Percentiles rank a stretch among this genome's conserved stretches.
Conservation (phyloP, 768 basidiomycete genomes). For the Chalciporus piperatus region DNA sequence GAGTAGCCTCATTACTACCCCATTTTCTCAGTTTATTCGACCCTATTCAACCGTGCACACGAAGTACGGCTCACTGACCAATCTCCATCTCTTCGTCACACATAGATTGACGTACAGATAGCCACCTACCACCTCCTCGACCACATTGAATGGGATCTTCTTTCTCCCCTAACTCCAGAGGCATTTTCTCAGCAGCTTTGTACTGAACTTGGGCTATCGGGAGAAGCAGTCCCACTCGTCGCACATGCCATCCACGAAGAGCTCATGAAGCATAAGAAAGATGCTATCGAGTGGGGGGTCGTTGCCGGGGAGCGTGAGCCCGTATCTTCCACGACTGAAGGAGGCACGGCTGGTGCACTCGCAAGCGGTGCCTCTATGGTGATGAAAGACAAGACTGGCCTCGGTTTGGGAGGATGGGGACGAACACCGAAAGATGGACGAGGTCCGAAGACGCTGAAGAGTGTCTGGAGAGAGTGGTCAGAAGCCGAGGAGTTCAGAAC, state of each 20-base stretch:
- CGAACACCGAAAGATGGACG: conserved; percentile 74
- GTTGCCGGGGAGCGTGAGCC: conserved; percentile 56
- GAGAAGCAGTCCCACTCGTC: conserved; percentile 85
- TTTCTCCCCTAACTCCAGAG: conserved; percentile 87
- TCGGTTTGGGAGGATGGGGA: conserved; percentile 72
- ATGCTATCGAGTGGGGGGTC: conserved; percentile 92
- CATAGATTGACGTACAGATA: conserved; percentile 96
- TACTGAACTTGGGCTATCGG: conserved; percentile 80
- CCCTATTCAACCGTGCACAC: conserved; percentile 17
- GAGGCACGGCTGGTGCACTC: conserved; percentile 7
- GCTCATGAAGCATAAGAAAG: conserved; percentile 91
- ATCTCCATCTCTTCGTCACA: conserved; percentile 1
- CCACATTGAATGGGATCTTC: conserved; percentile 98
- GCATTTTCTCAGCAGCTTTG: conserved; percentile 78
- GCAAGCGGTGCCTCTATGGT: conserved; percentile 44
- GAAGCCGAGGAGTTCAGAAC: conserved; percentile 92
- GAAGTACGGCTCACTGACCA: conserved; percentile 11
- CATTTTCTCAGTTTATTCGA: conserved; percentile 12
- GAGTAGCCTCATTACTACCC: conserved; percentile 26
- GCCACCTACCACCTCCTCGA: conserved; percentile 88
- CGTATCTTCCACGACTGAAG: conserved; percentile 16
- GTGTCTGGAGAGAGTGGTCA: conserved; percentile 94
- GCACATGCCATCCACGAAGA: conserved; percentile 96
- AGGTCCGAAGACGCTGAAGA: conserved; percentile 77
- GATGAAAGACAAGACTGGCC: conserved; percentile 79